Evolutionary conservation across 805 yeast genomes (phyloP), one percentile per base, ranked within the genome.

Genomic region (Ogataea kodamae): DNA sequence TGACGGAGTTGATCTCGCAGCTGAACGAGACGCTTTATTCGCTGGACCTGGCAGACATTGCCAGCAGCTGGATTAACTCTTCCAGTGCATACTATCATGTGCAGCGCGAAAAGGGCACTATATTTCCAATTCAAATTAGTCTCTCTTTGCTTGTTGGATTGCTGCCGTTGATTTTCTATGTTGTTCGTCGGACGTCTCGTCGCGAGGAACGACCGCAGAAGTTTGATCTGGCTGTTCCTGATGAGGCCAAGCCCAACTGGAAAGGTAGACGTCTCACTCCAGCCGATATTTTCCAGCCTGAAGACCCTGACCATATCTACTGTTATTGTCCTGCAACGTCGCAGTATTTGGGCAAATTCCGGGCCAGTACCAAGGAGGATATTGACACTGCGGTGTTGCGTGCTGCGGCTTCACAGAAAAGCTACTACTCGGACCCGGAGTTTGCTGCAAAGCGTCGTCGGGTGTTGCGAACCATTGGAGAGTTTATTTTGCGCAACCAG

Each of bases 291-390:
- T 63, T 64, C 28, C 74, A 75, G 37, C 70, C 72, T 2, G 72
- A 71, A 15, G 88, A 82, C 34, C 84, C 90, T 2, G 68, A 64
- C 13, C 67, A 61, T 44, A 84, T 90, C 42, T 89, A 86, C 52
- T 76, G 89, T 41, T 82, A 85, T 57, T 90, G 98, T 62, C 98
- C 98, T 3, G 96, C 97, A 0, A 92, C 97, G 0, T 94, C 96
- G 20, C 96, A 87, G 60, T 78, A 65, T 42, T 65, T 90, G 45
- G 97, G 96, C 1, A 68, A 78, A 14, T 80, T 78, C 48, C 63
- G 69, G 30, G 78, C 86, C 2, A 74, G 77, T 37, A 62, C 81
- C n/a, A 67, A 65, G 28, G 71, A 69, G 3, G 92, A 87, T 28
- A 83, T 92, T 57, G 90, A 90, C 54, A 46, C 50, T 5, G 70